Evolutionary conservation across 371 early-diverging fungal species (phyloP).

Genomic region (Nosema muscidifuracis): DNA sequence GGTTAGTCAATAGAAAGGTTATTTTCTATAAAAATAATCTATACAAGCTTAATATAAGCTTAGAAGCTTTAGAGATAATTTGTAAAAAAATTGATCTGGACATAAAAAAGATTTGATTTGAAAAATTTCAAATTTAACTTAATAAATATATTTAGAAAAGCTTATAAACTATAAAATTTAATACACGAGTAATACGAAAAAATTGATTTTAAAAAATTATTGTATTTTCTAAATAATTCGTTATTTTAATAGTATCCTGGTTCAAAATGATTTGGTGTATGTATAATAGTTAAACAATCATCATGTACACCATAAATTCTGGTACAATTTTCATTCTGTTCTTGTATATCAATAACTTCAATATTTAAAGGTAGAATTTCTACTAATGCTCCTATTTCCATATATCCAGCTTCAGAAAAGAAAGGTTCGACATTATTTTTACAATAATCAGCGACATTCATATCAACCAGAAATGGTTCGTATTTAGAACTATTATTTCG

Average conservation of each 20-base stretch:
- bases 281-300: constrained; percentile 2
- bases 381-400: constrained; percentile 33
- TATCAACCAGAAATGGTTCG: constrained; percentile 29
- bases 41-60: not conserved
- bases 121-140: too few relatives aligned
- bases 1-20: not conserved
- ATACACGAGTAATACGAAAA: too few relatives aligned
- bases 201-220: too few relatives aligned
- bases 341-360: constrained; percentile 13
- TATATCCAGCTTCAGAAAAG: constrained; percentile 29
- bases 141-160: too few relatives aligned
- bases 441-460: constrained; percentile 31
- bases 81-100: not conserved
- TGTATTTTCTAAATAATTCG: not conserved
- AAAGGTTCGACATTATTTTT: constrained; percentile 35
- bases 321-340: not conserved
- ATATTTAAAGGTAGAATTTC: constrained; percentile 15
- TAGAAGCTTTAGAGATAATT: not conserved
- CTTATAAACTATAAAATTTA: too few relatives aligned
- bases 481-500: constrained; percentile 24
- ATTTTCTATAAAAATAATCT: not conserved
- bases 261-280: constrained; percentile 42
- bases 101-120: not conserved
- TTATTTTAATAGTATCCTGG: constrained; percentile 6
- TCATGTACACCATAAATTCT: constrained; percentile 7